Base-by-base conservation (phyloP, 345 rosid species). In the Moricandia moricandioides region DNA sequence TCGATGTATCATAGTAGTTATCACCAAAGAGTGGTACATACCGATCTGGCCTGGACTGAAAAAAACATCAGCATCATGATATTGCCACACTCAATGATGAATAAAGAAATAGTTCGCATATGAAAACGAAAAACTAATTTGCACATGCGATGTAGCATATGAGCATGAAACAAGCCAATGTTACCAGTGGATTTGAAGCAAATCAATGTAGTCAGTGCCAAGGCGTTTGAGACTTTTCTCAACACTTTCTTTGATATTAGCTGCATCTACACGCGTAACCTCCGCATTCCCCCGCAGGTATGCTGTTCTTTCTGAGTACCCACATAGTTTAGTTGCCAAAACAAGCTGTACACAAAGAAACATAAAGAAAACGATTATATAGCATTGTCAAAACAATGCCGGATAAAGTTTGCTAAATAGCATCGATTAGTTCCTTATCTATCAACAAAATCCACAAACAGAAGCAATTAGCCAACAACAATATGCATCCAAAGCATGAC, bases 151-250 rank as follows among this genome's bases (percentile, higher is more conserved):
- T 31, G 58, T 26, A 26, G 76, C 49, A 71, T 64, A 56, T 65
- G 39, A 60, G 37, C 60, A 76, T 43, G 49, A 11, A 73, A 60
- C 21, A 60, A 43, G 65, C 4, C 29, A 14, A 51, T 59, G 45
- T 83, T 84, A 91, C 97, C 98, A 91, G 72, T 94, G 98, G 78
- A 94, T 91, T 84, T 94, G 98, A 82, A 94, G 76, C 84, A 91
- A 79, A 77, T 89, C 98, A 70, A 94, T 88, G 82, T 94, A 91
- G 74, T 94, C 98, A 17, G 93, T 94, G 70, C 87, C 86, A 33
- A 94, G 91, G 43, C 96, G 92, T 80, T 89, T 86, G 33, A 94
- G 96, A 80, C 97, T 94, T 76, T 94, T 86, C 84, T 94, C 98
- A 13, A 94, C 97, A 39, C 98, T 91, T 76, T 94, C 96, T 81